Evolutionary conservation across 352 stramenopile genomes (phyloP).

Genomic region (Globisporangium paroecandrum): DNA sequence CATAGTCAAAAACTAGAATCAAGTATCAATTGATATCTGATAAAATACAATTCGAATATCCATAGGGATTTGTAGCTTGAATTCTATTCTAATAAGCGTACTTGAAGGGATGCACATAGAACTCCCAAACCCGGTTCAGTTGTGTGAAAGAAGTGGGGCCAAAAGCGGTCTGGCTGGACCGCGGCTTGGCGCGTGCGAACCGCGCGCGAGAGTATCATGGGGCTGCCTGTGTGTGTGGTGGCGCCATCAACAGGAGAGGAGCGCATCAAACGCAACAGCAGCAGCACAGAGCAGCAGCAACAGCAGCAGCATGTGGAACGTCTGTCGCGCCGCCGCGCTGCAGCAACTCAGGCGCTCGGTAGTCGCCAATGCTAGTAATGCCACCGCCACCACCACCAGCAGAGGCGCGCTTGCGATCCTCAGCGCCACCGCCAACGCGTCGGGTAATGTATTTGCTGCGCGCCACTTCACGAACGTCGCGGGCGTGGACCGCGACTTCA

Average conservation of each 20-base stretch:
- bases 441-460: background rate
- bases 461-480: constrained; percentile 39
- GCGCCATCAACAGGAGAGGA: background rate
- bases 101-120: background rate
- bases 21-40: background rate
- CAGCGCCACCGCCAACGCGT: background rate
- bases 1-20: background rate
- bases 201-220: background rate
- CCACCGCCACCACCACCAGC: constrained; percentile 4
- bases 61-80: background rate
- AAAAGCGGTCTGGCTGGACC: background rate
- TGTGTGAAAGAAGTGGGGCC: background rate
- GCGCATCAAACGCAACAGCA: constrained; percentile 11
- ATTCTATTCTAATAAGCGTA: background rate
- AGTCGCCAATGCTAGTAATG: constrained; percentile 10
- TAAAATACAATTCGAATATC: background rate
- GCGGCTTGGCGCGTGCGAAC: background rate
- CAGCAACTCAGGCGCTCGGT: constrained; percentile 32
- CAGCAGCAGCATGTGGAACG: constrained; percentile 50
- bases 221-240: constrained; percentile 5
- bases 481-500: constrained; percentile 38
- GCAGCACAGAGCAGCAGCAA: constrained; percentile 15
- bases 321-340: constrained; percentile 46
- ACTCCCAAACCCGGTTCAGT: background rate
- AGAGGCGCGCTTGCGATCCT: constrained; percentile 1